These are phyloP conservation scores for Boletus sp. DNA, from an alignment of 768 basidiomycete species.

Conservation along the genomic window DNA sequence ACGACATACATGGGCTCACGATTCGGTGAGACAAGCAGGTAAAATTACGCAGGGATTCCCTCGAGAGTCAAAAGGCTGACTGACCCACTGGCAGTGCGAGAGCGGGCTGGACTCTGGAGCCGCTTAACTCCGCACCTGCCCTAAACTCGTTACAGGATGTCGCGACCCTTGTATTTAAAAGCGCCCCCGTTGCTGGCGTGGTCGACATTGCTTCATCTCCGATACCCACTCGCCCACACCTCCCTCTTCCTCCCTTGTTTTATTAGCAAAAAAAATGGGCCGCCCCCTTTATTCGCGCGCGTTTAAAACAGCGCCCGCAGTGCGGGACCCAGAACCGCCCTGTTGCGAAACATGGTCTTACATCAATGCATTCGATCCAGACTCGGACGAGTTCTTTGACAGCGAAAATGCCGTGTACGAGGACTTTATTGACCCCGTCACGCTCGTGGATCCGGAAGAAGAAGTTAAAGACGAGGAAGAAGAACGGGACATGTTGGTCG, in stretches of 20 bases:
- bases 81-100: too few relatives aligned
- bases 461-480: constrained; percentile 28
- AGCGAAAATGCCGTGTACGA: constrained; percentile 60
- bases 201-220: neutral
- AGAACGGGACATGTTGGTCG: constrained; percentile 32
- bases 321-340: constrained; percentile 44
- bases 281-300: constrained; percentile 56
- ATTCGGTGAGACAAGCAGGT: too few relatives aligned
- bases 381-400: constrained; percentile 74
- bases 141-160: constrained; percentile 23
- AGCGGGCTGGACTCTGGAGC: neutral
- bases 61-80: too few relatives aligned
- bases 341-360: constrained; percentile 60
- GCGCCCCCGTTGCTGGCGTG: neutral
- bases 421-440: constrained; percentile 53
- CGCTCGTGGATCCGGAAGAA: constrained; percentile 1
- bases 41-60: too few relatives aligned
- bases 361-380: constrained; percentile 72
- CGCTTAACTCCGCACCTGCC: constrained; percentile 36
- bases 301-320: constrained; percentile 38
- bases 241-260: constrained; percentile 19
- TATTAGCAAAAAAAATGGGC: constrained; percentile 46
- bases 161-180: constrained; percentile 16
- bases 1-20: too few relatives aligned
- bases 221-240: constrained; percentile 9